Evolutionary conservation across 441 rosid genomes (phyloP), one percentile per base, ranked within the genome.

Genomic region (Erodium texanum): DNA sequence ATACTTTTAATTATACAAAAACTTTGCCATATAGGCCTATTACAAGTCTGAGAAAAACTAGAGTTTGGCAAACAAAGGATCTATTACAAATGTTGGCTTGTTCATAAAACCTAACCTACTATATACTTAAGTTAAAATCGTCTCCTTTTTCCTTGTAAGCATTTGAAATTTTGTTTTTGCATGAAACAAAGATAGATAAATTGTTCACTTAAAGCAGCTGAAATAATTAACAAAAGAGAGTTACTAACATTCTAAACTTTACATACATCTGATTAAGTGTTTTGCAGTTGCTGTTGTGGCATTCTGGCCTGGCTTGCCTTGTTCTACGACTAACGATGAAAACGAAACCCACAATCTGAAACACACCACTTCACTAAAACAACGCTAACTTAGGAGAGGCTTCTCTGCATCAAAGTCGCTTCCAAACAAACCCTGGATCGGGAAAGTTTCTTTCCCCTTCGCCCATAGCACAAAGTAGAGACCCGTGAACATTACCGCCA

Each of bases 401-500:
- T 84, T 86, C 84, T 76, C 74, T 43, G 76, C 38, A 66, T 84
- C 86, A 67, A 68, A 80, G 82, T 86, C 87, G 75, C 86, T 74
- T 71, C 74, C 85, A 24, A 77, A 63, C 15, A 71, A 50, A 14
- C 68, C 18, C 56, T 14, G 56, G 11, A 14, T 15, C 3, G 56
- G 62, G 80, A 68, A 72, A 1, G 69, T 76, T 82, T 89, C 99
- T 85, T 88, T 94, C 63, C 91, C 86, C 79, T 92, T 93, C 7
- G 93, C 94, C 99, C 98, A 94, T 7, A 94, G 78, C 70, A 94
- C 91, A 12, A 82, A 77, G 81, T 89, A 92, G 9, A 89, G 85
- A 27, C 98, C 97, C 1, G 74, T 45, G 76, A 92, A 88, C 96
- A 94, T 88, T 58, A 89, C 64, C 64, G 79, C 66, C 97, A 94